Percentiles rank a stretch among this genome's conserved stretches.
These are phyloP conservation scores for Ceriops decandra DNA, from an alignment of 345 rosid genomes.

Conservation along the genomic window DNA sequence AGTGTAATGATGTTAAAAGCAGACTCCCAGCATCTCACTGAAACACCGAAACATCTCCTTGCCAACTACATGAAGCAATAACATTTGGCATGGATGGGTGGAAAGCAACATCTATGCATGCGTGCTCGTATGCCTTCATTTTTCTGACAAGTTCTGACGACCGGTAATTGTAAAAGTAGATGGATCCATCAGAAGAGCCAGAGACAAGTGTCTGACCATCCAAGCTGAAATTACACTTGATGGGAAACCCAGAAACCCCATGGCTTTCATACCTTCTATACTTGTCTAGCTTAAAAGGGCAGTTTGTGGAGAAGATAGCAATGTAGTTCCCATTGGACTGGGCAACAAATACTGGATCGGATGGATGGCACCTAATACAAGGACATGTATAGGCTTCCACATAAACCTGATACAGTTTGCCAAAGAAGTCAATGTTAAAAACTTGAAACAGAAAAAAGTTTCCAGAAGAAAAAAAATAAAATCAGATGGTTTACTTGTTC, in stretches of 20 bases:
- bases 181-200: slow-evolving; percentile 73
- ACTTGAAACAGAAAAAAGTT: not conserved
- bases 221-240: slow-evolving; percentile 73
- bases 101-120: slow-evolving; percentile 62
- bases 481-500: no score
- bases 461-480: not conserved
- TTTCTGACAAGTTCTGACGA: slow-evolving; percentile 50
- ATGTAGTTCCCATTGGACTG: slow-evolving; percentile 86
- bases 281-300: slow-evolving; percentile 83
- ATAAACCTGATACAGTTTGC: slow-evolving; percentile 48
- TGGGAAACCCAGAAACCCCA: slow-evolving; percentile 75
- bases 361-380: slow-evolving; percentile 62
- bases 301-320: slow-evolving; percentile 70
- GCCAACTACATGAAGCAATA: slow-evolving; percentile 75
- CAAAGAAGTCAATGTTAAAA: no score
- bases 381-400: slow-evolving; percentile 85
- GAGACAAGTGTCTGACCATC: slow-evolving; percentile 64
- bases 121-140: slow-evolving; percentile 60
- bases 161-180: slow-evolving; percentile 49
- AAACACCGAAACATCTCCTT: slow-evolving; percentile 55
- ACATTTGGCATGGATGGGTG: slow-evolving; percentile 63
- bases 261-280: slow-evolving; percentile 68
- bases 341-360: slow-evolving; percentile 60
- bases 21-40: slow-evolving; percentile 12
- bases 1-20: not conserved